phyloP scores from a whole-genome alignment of 805 yeast species.

The Candida cerambycidarum region DNA sequence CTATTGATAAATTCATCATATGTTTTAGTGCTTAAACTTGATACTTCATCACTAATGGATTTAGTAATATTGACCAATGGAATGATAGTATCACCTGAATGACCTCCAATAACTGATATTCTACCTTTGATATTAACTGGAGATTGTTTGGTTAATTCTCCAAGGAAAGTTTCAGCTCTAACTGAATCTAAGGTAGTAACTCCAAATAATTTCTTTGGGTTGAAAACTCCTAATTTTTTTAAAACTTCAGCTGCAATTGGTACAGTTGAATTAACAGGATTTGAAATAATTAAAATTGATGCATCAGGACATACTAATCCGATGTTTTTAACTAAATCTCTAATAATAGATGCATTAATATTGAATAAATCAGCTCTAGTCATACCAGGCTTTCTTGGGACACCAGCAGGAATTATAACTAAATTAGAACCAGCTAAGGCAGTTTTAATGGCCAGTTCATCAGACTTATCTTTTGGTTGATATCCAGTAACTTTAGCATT shows the following conservation, averaged over 20 bases:
- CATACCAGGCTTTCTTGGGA: slow-evolving; percentile 51
- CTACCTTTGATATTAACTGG: slow-evolving; percentile 38
- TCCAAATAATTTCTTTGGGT: slow-evolving; percentile 46
- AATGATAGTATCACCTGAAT: slow-evolving; percentile 48
- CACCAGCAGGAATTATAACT: slow-evolving; percentile 48
- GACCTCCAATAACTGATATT: slow-evolving; percentile 47
- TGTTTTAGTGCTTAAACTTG: slow-evolving; percentile 12
- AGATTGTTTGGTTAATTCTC: slow-evolving; percentile 30
- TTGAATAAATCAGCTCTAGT: slow-evolving; percentile 48
- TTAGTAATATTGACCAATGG: slow-evolving; percentile 30
- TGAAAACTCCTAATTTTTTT: slow-evolving; percentile 46
- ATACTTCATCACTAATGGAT: slow-evolving; percentile 16
- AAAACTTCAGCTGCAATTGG: slow-evolving; percentile 50
- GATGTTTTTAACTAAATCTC: slow-evolving; percentile 43
- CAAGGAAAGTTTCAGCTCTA: slow-evolving; percentile 47
- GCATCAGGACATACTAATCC: slow-evolving; percentile 42
- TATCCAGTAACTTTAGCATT: slow-evolving; percentile 40
- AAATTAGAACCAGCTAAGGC: slow-evolving; percentile 41
- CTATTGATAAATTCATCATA: slow-evolving; percentile 37
- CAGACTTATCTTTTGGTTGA: slow-evolving; percentile 41
- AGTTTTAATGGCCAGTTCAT: slow-evolving; percentile 32
- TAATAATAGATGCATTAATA: slow-evolving; percentile 44
- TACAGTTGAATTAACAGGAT: slow-evolving; percentile 48
- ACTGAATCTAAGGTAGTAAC: slow-evolving; percentile 48
- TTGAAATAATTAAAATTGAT: slow-evolving; percentile 45